These are phyloP conservation scores for Remersonia thermophila DNA, from an alignment of 2,329 filamentous ascomycete genomes.

Conservation along the genomic window DNA sequence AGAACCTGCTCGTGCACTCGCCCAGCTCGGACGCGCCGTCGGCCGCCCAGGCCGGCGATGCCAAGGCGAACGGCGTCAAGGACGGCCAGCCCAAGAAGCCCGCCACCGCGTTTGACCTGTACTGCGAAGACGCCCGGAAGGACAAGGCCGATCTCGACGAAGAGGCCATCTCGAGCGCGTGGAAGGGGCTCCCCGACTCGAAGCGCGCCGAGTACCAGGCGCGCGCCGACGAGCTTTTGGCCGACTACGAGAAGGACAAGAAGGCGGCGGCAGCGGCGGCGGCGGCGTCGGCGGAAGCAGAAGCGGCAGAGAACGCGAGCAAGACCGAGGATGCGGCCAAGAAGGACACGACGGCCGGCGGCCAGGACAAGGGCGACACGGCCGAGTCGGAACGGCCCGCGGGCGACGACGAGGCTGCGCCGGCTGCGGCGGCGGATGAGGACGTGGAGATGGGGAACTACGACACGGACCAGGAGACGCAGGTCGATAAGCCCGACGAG, in stretches of 20 bases:
- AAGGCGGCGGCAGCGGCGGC: slow-evolving; percentile 23
- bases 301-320: slow-evolving; percentile 5
- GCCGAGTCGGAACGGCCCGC: slow-evolving; percentile 11
- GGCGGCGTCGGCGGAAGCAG: too few species aligned
- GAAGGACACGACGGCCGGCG: slow-evolving; percentile 11
- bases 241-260: slow-evolving; percentile 32
- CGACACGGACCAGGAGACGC: slow-evolving; percentile 25
- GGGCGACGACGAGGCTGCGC: slow-evolving; percentile 13
- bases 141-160: slow-evolving; percentile 33
- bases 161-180: slow-evolving; percentile 42
- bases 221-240: slow-evolving; percentile 28
- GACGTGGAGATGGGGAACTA: slow-evolving; percentile 38
- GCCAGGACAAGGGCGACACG: slow-evolving; percentile 8
- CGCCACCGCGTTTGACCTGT: slow-evolving; percentile 41
- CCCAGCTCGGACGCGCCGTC: slow-evolving; percentile 42
- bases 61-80: slow-evolving; percentile 16
- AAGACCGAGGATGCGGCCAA: slow-evolving; percentile 18
- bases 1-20: slow-evolving; percentile 34
- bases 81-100: slow-evolving; percentile 26
- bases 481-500: slow-evolving; percentile 14
- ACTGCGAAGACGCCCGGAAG: slow-evolving; percentile 37
- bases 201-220: slow-evolving; percentile 38
- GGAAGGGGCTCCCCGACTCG: slow-evolving; percentile 39
- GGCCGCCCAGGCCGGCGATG: slow-evolving; percentile 16
- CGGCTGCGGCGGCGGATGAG: slow-evolving; percentile 22